phyloP scores from a whole-genome alignment of 2,329 filamentous ascomycete species.

The Sporothrix globosa region DNA sequence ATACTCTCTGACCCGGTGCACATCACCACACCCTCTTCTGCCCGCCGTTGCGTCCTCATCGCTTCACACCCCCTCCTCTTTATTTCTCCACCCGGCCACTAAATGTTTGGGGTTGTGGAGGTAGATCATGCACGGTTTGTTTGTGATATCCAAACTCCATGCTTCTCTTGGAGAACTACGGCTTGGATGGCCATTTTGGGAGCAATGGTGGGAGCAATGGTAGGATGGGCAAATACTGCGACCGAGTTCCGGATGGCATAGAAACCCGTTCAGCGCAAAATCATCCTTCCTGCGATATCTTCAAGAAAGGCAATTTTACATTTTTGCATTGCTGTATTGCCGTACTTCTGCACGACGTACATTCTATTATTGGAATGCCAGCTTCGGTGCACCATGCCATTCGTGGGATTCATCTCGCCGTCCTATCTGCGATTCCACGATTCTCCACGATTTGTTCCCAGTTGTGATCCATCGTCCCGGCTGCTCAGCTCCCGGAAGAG shows the following conservation, averaged over 20 bases:
- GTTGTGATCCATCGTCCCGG: conserved; percentile 5
- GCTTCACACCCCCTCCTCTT: background rate
- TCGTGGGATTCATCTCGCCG: background rate
- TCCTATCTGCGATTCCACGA: background rate
- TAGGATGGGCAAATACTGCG: background rate
- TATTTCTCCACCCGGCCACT: conserved; percentile 13
- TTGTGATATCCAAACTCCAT: conserved; percentile 9
- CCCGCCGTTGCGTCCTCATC: background rate
- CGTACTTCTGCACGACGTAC: background rate
- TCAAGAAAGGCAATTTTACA: background rate
- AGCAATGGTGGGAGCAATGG: background rate
- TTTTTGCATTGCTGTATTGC: background rate
- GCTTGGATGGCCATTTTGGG: conserved; percentile 10
- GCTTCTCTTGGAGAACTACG: background rate
- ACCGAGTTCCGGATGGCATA: conserved; percentile 2
- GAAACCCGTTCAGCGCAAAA: no score
- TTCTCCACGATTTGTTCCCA: background rate
- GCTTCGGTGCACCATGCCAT: background rate
- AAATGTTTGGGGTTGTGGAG: conserved; percentile 25
- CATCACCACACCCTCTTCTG: conserved; percentile 8
- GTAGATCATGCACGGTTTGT: conserved; percentile 28
- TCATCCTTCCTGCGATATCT: background rate
- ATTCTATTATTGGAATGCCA: background rate
- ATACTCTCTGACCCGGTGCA: background rate
- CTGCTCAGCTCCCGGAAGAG: conserved; percentile 14